phyloP scores from a whole-genome alignment of 768 basidiomycete species.

The Panus rudis region DNA sequence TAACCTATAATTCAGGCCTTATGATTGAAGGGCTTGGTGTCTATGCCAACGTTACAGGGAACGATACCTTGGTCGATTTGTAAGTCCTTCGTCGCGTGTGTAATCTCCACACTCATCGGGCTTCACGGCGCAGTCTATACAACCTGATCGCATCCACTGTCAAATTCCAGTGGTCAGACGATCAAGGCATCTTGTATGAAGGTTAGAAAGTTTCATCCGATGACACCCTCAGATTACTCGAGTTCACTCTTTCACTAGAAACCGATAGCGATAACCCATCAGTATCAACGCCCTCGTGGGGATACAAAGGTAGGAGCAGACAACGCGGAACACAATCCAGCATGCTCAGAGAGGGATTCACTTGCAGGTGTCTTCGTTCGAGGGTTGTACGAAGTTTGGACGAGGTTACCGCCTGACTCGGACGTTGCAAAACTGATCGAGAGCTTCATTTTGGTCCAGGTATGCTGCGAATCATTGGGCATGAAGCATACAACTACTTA shows the following conservation, averaged over 20 bases:
- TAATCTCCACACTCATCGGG: neutral
- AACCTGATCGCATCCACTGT: neutral
- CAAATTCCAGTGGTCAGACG: neutral
- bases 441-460: neutral
- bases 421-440: neutral
- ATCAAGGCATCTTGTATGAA: neutral
- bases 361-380: constrained; percentile 1
- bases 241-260: too few species aligned
- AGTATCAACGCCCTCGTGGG: neutral
- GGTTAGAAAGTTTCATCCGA: too few species aligned
- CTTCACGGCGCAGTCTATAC: neutral
- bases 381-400: constrained; percentile 1
- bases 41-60: neutral
- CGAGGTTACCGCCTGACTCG: neutral
- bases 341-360: neutral
- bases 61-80: neutral
- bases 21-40: constrained; percentile 1
- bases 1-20: neutral
- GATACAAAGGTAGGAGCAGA: neutral
- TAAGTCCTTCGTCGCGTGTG: neutral
- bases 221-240: too few species aligned
- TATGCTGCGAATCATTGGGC: neutral
- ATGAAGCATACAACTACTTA: neutral
- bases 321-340: neutral
- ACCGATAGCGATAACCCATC: too few species aligned